These are phyloP conservation scores for Fragilaria radians DNA, from an alignment of 108 stramenopile species.

Conservation along the genomic window DNA sequence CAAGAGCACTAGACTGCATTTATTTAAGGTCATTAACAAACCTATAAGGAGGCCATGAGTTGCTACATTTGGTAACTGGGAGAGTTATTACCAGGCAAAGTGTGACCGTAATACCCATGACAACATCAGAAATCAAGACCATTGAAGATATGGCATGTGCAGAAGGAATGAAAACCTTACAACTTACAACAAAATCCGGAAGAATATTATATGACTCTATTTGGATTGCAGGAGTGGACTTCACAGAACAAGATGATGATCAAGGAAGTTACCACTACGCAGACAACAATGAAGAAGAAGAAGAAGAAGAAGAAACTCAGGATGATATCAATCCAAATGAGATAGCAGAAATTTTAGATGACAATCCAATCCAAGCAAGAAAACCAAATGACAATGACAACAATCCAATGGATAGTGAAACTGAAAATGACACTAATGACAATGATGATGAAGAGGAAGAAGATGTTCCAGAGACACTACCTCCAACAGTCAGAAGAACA, in stretches of 20 bases:
- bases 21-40: constrained; percentile 19
- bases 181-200: not conserved
- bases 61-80: constrained; percentile 17
- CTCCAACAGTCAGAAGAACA: too few species aligned
- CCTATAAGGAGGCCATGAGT: constrained; percentile 23
- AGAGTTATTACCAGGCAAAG: constrained; percentile 1
- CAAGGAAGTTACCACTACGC: too few species aligned
- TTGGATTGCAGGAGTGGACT: constrained; percentile 12
- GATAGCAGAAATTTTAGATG: too few species aligned
- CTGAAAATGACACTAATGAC: too few species aligned
- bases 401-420: too few species aligned
- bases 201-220: not conserved
- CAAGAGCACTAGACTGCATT: constrained; percentile 12
- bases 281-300: not conserved
- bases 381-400: too few species aligned
- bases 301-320: too few species aligned
- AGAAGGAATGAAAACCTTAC: not conserved
- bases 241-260: constrained; percentile 1
- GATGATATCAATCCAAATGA: too few species aligned
- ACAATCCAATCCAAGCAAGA: too few species aligned
- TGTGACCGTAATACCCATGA: constrained; percentile 12
- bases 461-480: too few species aligned
- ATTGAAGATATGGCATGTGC: constrained; percentile 8
- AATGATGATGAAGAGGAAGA: too few species aligned
- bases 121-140: constrained; percentile 8